A percentile compares a stretch with the other conserved stretches of the same genome.
phyloP scores from a whole-genome alignment of 2,329 filamentous ascomycete genomes.

The Fusarium proliferatum region DNA sequence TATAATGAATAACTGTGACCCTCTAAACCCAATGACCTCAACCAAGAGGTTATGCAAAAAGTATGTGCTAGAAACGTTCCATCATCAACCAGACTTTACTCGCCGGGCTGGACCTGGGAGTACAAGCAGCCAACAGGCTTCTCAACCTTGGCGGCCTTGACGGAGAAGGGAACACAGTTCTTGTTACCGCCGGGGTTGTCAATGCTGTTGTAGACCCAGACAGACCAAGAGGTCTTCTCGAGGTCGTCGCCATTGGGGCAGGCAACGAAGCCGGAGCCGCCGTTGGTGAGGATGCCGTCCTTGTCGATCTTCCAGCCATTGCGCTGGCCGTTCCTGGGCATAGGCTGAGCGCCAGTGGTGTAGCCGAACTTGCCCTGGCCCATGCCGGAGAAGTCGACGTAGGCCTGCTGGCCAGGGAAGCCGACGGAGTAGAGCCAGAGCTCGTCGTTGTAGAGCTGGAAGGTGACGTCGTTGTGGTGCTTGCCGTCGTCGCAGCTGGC shows the following conservation, averaged over 20 bases:
- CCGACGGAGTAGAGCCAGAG: constrained; percentile 59
- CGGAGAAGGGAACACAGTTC: constrained; percentile 52
- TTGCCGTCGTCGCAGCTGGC: constrained; percentile 57
- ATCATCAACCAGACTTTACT: constrained; percentile 3
- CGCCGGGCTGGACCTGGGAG: constrained; percentile 24
- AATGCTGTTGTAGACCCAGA: constrained; percentile 51
- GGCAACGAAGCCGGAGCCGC: constrained; percentile 58
- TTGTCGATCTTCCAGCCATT: constrained; percentile 60
- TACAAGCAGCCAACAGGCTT: constrained; percentile 54
- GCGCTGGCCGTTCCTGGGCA: constrained; percentile 57
- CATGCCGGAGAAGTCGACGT: constrained; percentile 68
- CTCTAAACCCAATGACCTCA: background rate
- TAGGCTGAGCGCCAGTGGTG: constrained; percentile 56
- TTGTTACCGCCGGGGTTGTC: constrained; percentile 51
- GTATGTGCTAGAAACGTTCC: background rate
- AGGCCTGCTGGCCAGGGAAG: constrained; percentile 59
- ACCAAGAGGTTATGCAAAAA: no score
- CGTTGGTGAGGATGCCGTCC: constrained; percentile 58
- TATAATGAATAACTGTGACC: background rate
- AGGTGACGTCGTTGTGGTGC: constrained; percentile 56
- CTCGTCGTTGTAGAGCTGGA: constrained; percentile 58
- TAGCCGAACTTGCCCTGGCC: constrained; percentile 66
- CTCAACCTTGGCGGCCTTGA: constrained; percentile 44
- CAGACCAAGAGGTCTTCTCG: constrained; percentile 50
- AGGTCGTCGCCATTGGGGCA: constrained; percentile 58